Percentiles rank a stretch among this genome's conserved stretches.
Conservation (phyloP, 768 basidiomycete genomes). For the Gloeostereum incarnatum region DNA sequence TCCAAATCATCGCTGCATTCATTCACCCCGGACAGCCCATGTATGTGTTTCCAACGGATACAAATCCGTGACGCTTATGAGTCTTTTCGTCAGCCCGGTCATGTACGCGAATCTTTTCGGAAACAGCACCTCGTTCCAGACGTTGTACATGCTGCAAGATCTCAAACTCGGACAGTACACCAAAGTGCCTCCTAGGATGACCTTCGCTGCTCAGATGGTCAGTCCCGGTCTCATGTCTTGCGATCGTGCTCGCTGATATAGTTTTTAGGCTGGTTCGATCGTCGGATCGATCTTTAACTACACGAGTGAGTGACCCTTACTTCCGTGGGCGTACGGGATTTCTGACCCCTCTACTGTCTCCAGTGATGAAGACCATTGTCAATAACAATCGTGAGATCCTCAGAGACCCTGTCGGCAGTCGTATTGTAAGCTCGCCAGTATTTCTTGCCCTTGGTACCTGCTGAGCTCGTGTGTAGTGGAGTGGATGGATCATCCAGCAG, state of each 20-base stretch:
- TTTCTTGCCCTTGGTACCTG: neutral
- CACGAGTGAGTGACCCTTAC: conserved; percentile 22
- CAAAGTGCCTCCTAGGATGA: conserved; percentile 40
- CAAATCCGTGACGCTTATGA: neutral
- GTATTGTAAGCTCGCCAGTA: conserved; percentile 23
- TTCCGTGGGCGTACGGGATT: neutral
- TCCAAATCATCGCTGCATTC: conserved; percentile 42
- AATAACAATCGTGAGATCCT: conserved; percentile 33
- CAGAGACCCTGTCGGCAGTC: conserved; percentile 37
- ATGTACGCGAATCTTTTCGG: conserved; percentile 52
- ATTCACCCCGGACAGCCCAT: conserved; percentile 39
- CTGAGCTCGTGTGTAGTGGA: conserved; percentile 24
- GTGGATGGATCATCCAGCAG: conserved; percentile 42
- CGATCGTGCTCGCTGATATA: neutral
- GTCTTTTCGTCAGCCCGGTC: conserved; percentile 24
- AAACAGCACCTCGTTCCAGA: conserved; percentile 43
- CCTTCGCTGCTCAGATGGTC: conserved; percentile 39
- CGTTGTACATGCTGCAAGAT: conserved; percentile 42
- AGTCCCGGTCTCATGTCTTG: neutral
- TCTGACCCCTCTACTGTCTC: neutral
- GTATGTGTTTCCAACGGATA: conserved; percentile 14
- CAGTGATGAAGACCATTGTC: conserved; percentile 43
- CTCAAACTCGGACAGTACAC: conserved; percentile 46
- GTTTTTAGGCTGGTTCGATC: conserved; percentile 28
- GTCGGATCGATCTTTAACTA: conserved; percentile 44